A percentile compares a stretch with the other conserved stretches of the same genome.
Conservation (phyloP, 2,329 filamentous ascomycete genomes). For the Grosmannia huntii region DNA sequence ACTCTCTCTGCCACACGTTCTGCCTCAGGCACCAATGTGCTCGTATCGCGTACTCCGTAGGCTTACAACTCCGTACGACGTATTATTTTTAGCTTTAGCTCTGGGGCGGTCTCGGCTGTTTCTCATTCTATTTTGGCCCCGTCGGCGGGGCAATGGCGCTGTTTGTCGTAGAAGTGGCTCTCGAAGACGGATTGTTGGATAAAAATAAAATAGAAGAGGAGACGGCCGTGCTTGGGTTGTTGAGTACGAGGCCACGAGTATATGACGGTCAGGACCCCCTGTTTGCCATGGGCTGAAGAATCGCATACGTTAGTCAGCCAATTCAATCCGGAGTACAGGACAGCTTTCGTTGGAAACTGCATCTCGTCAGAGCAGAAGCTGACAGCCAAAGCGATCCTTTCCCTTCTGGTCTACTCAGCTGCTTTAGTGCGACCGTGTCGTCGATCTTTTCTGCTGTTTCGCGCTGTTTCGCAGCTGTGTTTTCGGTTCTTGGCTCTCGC, state of each 20-base stretch:
- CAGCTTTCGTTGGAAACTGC: too few relatives aligned
- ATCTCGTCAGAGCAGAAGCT: background rate
- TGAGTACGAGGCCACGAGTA: too few relatives aligned
- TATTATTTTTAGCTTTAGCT: background rate
- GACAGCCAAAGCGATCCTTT: background rate
- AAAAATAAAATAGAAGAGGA: too few relatives aligned
- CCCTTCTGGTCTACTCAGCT: background rate
- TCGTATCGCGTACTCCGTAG: background rate
- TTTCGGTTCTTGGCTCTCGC: background rate
- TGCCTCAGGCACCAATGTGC: background rate
- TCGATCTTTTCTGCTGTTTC: background rate
- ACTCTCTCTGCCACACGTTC: background rate
- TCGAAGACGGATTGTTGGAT: background rate
- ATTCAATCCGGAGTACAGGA: too few relatives aligned
- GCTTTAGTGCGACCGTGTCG: background rate
- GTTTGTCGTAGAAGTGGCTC: background rate
- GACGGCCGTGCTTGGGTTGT: too few relatives aligned
- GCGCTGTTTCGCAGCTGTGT: background rate
- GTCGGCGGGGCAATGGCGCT: background rate
- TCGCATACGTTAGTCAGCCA: too few relatives aligned
- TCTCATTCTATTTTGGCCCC: background rate
- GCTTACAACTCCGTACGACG: too few relatives aligned
- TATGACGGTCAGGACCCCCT: too few relatives aligned
- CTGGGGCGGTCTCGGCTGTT: background rate
- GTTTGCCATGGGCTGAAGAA: too few relatives aligned